Evolutionary conservation across 371 early-diverging fungal genomes (phyloP).

Genomic region (Batkoa obscura): DNA sequence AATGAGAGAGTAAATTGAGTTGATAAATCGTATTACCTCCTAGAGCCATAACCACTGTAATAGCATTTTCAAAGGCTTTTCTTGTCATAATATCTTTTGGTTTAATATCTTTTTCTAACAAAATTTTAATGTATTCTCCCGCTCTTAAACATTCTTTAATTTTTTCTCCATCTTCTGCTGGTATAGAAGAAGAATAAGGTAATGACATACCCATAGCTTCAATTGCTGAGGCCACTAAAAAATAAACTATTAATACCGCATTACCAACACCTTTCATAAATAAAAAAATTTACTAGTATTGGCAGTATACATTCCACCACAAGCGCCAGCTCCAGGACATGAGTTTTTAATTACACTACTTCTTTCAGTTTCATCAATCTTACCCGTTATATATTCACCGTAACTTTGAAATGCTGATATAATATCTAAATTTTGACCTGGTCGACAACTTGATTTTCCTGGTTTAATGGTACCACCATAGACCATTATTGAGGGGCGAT

Average conservation of each 20-base stretch:
- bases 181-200: slow-evolving; percentile 82
- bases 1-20: not conserved
- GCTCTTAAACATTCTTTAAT: slow-evolving; percentile 66
- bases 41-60: slow-evolving; percentile 73
- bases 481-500: slow-evolving; percentile 88
- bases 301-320: slow-evolving; percentile 97
- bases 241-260: not conserved
- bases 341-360: slow-evolving; percentile 68
- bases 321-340: slow-evolving; percentile 93
- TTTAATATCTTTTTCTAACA: slow-evolving; percentile 74
- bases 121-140: slow-evolving; percentile 61
- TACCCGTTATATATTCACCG: slow-evolving; percentile 76
- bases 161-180: slow-evolving; percentile 72
- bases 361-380: slow-evolving; percentile 69
- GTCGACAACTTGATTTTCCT: slow-evolving; percentile 40
- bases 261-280: not conserved
- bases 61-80: slow-evolving; percentile 84
- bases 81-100: slow-evolving; percentile 89
- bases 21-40: slow-evolving; percentile 36
- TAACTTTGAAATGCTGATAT: slow-evolving; percentile 92
- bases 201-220: slow-evolving; percentile 93
- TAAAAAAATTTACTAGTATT: slow-evolving; percentile 58
- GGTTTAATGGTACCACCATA: slow-evolving; percentile 82
- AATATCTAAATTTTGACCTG: slow-evolving; percentile 54
- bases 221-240: slow-evolving; percentile 74